These are phyloP conservation scores for Isoetes engelmannii DNA, from an alignment of 83 land plant genomes.

Conservation along the genomic window DNA sequence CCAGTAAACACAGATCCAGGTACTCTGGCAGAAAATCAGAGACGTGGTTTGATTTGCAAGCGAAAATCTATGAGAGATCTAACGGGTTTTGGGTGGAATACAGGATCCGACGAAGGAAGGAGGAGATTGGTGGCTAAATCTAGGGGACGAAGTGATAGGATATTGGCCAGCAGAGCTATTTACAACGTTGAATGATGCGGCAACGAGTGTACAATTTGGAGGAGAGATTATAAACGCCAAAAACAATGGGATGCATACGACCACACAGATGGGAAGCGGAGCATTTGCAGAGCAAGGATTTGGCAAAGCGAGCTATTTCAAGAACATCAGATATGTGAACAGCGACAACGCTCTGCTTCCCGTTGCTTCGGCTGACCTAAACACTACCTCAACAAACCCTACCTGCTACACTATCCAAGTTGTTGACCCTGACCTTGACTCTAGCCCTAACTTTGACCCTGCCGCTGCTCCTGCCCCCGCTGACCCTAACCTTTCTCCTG, in stretches of 20 bases:
- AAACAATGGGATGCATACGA: not conserved
- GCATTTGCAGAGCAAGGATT: not conserved
- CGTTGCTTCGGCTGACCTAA: no score
- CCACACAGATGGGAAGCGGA: conserved; percentile 11
- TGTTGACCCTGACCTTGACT: no score
- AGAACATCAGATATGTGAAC: not conserved
- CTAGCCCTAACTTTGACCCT: no score
- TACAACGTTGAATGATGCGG: not conserved
- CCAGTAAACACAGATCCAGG: not conserved
- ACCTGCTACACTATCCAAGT: no score
- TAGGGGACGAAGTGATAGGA: conserved; percentile 5
- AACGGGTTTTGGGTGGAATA: no score
- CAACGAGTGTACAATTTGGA: not conserved
- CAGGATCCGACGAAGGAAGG: not conserved
- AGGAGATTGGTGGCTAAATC: conserved; percentile 13
- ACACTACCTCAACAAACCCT: no score
- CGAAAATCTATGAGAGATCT: no score
- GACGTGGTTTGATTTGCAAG: not conserved
- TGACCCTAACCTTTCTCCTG: no score
- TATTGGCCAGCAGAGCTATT: conserved; percentile 5
- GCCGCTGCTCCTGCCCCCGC: no score
- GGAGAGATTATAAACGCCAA: conserved; percentile 1
- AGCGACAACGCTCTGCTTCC: no score
- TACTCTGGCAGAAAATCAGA: not conserved
- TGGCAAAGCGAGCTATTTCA: not conserved